Conservation (phyloP, 768 basidiomycete species). For the Galerina marginata region DNA sequence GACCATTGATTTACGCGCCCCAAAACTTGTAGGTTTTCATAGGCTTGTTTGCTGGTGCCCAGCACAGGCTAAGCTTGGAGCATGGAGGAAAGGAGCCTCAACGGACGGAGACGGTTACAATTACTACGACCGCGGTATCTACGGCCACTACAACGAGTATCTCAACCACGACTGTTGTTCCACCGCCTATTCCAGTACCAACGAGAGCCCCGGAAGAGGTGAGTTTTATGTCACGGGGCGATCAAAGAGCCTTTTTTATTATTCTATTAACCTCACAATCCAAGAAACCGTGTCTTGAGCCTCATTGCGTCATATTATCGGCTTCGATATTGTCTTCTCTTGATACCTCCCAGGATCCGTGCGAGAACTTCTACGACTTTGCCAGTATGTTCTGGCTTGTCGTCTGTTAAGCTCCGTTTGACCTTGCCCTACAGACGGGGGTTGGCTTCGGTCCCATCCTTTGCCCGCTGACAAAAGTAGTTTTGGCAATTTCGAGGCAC, state of each 20-base stretch:
- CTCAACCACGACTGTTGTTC: conserved; percentile 38
- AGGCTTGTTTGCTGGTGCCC: conserved; percentile 90
- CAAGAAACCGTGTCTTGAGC: conserved; percentile 73
- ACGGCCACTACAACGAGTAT: conserved; percentile 35
- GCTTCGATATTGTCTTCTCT: conserved; percentile 81
- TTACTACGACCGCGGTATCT: conserved; percentile 38
- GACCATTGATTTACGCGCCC: conserved; percentile 14
- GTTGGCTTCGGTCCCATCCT: conserved; percentile 84
- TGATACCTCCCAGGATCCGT: conserved; percentile 86
- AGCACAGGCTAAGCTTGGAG: conserved; percentile 72
- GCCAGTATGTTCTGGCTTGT: conserved; percentile 66
- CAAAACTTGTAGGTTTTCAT: conserved; percentile 67
- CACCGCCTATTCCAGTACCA: conserved; percentile 54
- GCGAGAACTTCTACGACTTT: conserved; percentile 94
- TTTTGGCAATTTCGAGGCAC: conserved; percentile 73
- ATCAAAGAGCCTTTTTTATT: background rate
- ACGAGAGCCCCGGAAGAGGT: conserved; percentile 62
- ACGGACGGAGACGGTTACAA: conserved; percentile 42
- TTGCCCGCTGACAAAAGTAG: conserved; percentile 85
- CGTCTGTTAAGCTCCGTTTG: background rate
- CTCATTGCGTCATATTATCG: conserved; percentile 83
- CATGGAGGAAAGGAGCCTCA: conserved; percentile 36
- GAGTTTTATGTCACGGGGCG: background rate
- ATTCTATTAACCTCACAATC: conserved; percentile 8
- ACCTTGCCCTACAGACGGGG: conserved; percentile 62